Base-by-base conservation (phyloP, 371 early-diverging fungal species). In the Mucor saturninus region DNA sequence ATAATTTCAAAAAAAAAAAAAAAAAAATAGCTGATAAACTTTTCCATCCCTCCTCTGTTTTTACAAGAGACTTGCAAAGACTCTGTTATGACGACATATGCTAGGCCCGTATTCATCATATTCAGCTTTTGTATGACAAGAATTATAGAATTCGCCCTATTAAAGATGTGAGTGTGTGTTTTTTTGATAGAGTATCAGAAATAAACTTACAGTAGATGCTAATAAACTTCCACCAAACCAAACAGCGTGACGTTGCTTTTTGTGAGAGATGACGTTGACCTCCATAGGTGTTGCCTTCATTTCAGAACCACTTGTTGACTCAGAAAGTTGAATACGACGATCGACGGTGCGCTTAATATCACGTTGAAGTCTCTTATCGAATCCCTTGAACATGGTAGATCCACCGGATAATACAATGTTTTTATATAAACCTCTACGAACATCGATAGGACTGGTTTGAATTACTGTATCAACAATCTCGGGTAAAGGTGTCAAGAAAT, bases 321-420 rank as follows among this genome's bases (percentile, higher is more conserved):
- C 92, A 65, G 89, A 89, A 37, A 76, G 78, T 66, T 81, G 81
- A 65, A 95, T 79, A 71, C 98, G 95, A 26, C 75, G 83, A 68
- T 94, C 94, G 9, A 93, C 95, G 42, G 92, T 85, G 50, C 90
- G 88, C 81, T 94, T 93, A 64, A 98, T 94, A 70, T 98, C 98
- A 56, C 97, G 87, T 75, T 97, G 93, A 58, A 98, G 85, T 68
- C 98, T 91, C 78, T 91, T 90, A 66, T 91, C 93, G 80, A 98
- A 96, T 78, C 94, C 95, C 70, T 96, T 96, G 81, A 91, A 98
- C 95, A 98, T 96, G 55, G 98, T 98, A 13, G 97, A 97, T 26
- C 98, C 98, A 66, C 98, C 98, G 31, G 97, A 96, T 30, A 98
- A 82, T 9, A 98, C 98, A 83, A 98, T 97, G 76, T 98, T 97